phyloP scores from a whole-genome alignment of 768 basidiomycete genomes.

The Sarcodon aspratus region DNA sequence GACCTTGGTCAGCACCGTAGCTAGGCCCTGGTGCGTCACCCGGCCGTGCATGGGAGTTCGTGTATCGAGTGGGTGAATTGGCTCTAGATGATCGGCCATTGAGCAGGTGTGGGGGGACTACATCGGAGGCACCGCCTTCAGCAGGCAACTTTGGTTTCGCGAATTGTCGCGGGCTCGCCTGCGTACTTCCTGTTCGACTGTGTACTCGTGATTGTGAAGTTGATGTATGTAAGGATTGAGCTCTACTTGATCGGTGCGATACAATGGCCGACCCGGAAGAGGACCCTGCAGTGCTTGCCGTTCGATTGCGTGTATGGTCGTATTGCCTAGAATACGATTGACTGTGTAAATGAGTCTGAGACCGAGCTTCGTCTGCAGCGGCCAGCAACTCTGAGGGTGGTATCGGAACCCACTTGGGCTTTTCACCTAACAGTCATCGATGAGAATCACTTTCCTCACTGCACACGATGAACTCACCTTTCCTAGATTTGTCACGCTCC shows the following conservation, averaged over 20 bases:
- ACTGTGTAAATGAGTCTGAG: slow-evolving; percentile 16
- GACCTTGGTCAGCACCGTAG: too few species aligned
- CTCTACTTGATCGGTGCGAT: slow-evolving; percentile 27
- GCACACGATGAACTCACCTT: slow-evolving; percentile 21
- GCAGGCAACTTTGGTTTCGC: too few species aligned
- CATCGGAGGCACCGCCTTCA: too few species aligned
- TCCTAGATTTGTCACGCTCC: slow-evolving; percentile 17
- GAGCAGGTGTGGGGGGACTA: too few species aligned
- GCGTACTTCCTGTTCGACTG: slow-evolving; percentile 33
- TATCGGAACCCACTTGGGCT: slow-evolving; percentile 52
- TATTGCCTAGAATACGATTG: slow-evolving; percentile 10
- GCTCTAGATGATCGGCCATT: too few species aligned
- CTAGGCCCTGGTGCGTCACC: too few species aligned
- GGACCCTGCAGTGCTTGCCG: slow-evolving; percentile 7
- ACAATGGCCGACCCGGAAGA: slow-evolving; percentile 18
- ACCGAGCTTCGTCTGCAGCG: slow-evolving; percentile 30
- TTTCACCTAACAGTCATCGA: slow-evolving; percentile 26
- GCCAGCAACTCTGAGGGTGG: slow-evolving; percentile 45
- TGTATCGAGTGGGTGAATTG: too few species aligned
- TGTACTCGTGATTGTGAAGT: slow-evolving; percentile 31
- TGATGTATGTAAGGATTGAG: slow-evolving; percentile 19
- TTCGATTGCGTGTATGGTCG: slow-evolving; percentile 1
- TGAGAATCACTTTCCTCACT: too few species aligned
- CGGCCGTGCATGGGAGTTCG: too few species aligned
- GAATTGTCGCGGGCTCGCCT: slow-evolving; percentile 32